These are phyloP conservation scores for Epichloe aotearoae DNA, from an alignment of 2,329 filamentous ascomycete genomes.

Conservation along the genomic window DNA sequence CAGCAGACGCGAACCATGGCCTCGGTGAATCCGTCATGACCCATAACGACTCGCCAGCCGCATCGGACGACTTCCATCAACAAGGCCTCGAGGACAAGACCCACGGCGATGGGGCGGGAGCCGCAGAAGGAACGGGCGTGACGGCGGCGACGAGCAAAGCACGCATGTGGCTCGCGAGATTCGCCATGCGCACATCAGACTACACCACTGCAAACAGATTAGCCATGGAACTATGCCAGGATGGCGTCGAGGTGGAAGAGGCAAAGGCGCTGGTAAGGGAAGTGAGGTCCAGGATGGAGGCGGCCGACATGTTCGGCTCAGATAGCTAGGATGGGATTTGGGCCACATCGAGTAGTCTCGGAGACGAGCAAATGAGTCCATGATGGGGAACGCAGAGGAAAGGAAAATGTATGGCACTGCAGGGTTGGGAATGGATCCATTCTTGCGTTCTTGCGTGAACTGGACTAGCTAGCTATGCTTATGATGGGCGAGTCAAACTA, in stretches of 20 bases:
- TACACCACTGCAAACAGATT: slow-evolving; percentile 65
- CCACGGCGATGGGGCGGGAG: slow-evolving; percentile 8
- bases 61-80: slow-evolving; percentile 23
- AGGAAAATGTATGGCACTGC: too few relatives aligned
- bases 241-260: slow-evolving; percentile 93
- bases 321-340: neutral
- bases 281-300: slow-evolving; percentile 62
- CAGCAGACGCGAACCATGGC: slow-evolving; percentile 23
- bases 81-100: slow-evolving; percentile 16
- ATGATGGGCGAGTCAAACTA: too few relatives aligned
- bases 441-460: too few relatives aligned
- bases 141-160: slow-evolving; percentile 87
- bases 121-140: slow-evolving; percentile 57
- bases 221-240: slow-evolving; percentile 84
- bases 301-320: slow-evolving; percentile 11
- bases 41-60: slow-evolving; percentile 38
- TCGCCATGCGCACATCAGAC: slow-evolving; percentile 64
- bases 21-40: slow-evolving; percentile 39
- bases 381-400: neutral
- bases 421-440: too few relatives aligned
- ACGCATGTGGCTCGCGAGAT: slow-evolving; percentile 81
- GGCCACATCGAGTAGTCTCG: neutral
- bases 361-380: neutral
- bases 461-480: too few relatives aligned
- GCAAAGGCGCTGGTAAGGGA: slow-evolving; percentile 87